Evolutionary conservation across 192 early-diverging fungal genomes (phyloP).

Genomic region (Jimgerdemannia lactiflua): DNA sequence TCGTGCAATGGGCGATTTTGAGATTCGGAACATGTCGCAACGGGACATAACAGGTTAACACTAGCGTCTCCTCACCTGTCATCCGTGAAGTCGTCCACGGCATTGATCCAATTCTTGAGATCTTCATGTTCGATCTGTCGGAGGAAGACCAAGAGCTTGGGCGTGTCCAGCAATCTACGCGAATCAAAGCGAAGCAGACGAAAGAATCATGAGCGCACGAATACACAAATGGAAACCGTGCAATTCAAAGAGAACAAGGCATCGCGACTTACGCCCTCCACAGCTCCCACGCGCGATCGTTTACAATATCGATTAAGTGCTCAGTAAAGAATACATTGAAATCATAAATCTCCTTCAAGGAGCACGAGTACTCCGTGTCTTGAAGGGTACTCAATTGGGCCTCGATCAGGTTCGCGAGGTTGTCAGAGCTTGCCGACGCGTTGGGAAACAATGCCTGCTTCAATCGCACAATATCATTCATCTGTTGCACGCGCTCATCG

Average conservation of each 20-base stretch:
- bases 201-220: background rate
- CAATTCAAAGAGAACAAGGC: background rate
- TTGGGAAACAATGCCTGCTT: background rate
- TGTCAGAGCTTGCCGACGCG: background rate
- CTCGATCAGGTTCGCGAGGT: background rate
- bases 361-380: background rate
- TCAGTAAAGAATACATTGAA: background rate
- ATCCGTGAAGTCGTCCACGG: constrained; percentile 19
- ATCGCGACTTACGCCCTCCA: background rate
- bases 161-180: background rate
- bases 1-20: constrained; percentile 19
- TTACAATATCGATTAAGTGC: background rate
- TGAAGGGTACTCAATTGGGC: background rate
- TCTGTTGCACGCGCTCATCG: background rate
- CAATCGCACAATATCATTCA: background rate
- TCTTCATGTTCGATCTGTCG: constrained; percentile 6
- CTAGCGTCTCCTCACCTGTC: constrained; percentile 14
- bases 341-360: background rate
- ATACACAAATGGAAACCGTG: background rate
- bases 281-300: background rate
- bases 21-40: constrained; percentile 1
- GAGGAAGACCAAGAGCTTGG: constrained; percentile 13
- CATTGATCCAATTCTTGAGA: constrained; percentile 22
- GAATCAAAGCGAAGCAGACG: background rate
- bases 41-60: background rate